These are phyloP conservation scores for Sugiyamaella japonica DNA, from an alignment of 1,139 yeast genomes.

Conservation along the genomic window DNA sequence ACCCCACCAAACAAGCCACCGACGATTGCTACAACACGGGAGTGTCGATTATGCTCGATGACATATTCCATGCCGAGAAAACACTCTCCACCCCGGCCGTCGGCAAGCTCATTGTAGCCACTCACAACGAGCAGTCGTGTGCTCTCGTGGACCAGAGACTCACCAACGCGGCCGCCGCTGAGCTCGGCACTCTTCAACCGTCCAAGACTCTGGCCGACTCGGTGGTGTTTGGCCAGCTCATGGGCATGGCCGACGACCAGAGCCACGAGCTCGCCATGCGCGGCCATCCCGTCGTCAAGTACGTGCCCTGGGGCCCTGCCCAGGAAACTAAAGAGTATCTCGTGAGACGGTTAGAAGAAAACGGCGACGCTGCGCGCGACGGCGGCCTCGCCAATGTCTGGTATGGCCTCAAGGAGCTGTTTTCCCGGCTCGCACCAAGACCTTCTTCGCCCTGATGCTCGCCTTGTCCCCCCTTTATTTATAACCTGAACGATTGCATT, in stretches of 20 bases:
- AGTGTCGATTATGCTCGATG: slow-evolving; percentile 60
- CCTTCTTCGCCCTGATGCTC: too few relatives aligned
- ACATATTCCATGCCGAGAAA: slow-evolving; percentile 53
- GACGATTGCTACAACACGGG: slow-evolving; percentile 76
- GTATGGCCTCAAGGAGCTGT: slow-evolving; percentile 26
- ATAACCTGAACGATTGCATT: neutral
- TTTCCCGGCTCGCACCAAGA: slow-evolving; percentile 18
- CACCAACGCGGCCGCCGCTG: slow-evolving; percentile 32
- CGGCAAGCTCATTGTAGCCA: slow-evolving; percentile 89
- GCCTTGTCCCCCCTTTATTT: neutral
- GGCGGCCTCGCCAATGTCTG: slow-evolving; percentile 64
- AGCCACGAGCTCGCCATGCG: slow-evolving; percentile 71
- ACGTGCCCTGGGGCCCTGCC: slow-evolving; percentile 99
- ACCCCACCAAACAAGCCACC: slow-evolving; percentile 72
- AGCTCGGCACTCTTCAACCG: slow-evolving; percentile 22
- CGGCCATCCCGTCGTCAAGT: slow-evolving; percentile 77
- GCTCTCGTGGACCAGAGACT: slow-evolving; percentile 64
- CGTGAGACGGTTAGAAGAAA: slow-evolving; percentile 89
- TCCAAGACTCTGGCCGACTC: slow-evolving; percentile 32
- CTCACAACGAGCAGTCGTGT: slow-evolving; percentile 85
- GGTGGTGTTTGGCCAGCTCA: slow-evolving; percentile 82
- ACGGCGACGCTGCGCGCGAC: slow-evolving; percentile 94
- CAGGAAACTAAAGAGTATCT: slow-evolving; percentile 89
- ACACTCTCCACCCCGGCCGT: slow-evolving; percentile 42
- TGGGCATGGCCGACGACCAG: slow-evolving; percentile 95